Evolutionary conservation across 1,139 yeast species (phyloP).

Genomic region (Suhomyces wounanorum): DNA sequence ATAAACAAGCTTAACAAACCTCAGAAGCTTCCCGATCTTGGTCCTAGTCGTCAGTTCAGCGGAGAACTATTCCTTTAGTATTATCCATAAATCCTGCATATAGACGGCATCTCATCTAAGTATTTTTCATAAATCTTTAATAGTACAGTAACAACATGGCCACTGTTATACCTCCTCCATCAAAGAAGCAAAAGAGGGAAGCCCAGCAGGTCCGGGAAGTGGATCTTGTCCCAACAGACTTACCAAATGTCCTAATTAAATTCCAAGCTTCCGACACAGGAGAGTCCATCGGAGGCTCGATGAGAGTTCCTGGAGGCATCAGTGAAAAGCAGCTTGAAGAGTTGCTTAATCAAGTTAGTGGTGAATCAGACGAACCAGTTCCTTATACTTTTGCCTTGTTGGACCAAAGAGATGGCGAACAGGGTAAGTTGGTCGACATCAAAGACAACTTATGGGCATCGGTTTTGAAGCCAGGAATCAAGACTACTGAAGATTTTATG

Average conservation of each 20-base stretch:
- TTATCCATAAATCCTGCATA: conserved; percentile 8
- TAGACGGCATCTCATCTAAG: neutral
- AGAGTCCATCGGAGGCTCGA: conserved; percentile 77
- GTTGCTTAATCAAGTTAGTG: conserved; percentile 71
- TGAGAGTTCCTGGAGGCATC: conserved; percentile 90
- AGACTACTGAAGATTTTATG: conserved; percentile 90
- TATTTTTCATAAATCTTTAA: conserved; percentile 6
- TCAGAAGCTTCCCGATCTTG: conserved; percentile 27
- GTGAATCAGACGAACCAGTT: conserved; percentile 74
- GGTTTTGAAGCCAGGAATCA: conserved; percentile 80
- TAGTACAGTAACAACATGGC: conserved; percentile 58
- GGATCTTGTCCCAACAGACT: conserved; percentile 69
- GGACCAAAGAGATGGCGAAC: conserved; percentile 34
- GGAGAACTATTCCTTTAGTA: conserved; percentile 34
- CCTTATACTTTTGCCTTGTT: conserved; percentile 84
- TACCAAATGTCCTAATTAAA: conserved; percentile 84
- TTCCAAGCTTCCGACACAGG: conserved; percentile 97
- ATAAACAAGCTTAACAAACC: conserved; percentile 34
- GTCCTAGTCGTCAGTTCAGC: conserved; percentile 32
- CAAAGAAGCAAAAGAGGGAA: conserved; percentile 81
- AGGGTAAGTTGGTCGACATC: conserved; percentile 60
- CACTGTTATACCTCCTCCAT: conserved; percentile 89
- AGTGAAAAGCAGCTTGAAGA: conserved; percentile 87
- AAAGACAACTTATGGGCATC: conserved; percentile 75
- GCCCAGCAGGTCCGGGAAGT: conserved; percentile 83